phyloP scores from a whole-genome alignment of 2,329 filamentous ascomycete species.

The Fusarium keratoplasticum region DNA sequence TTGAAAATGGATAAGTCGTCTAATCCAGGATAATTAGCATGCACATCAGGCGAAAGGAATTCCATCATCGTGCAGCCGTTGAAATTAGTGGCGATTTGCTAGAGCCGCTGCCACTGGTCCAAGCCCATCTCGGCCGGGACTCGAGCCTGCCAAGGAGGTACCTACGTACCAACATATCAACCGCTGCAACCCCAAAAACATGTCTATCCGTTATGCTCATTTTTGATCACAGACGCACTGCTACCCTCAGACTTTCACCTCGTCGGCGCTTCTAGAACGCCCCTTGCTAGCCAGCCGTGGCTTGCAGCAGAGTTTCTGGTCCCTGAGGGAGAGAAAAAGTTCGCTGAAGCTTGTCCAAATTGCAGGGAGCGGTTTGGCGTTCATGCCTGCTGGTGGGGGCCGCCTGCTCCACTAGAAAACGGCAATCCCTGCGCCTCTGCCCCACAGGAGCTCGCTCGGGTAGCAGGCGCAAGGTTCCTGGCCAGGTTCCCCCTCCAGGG shows the following conservation, averaged over 20 bases:
- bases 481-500: constrained; percentile 25
- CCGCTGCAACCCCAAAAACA: background rate
- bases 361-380: constrained; percentile 27
- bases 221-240: background rate
- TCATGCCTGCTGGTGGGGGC: constrained; percentile 21
- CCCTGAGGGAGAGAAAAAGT: constrained; percentile 19
- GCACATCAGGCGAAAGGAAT: constrained; percentile 2
- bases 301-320: constrained; percentile 34
- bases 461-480: constrained; percentile 14
- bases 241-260: background rate
- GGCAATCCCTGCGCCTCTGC: constrained; percentile 1
- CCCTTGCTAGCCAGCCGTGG: constrained; percentile 27
- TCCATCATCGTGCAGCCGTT: constrained; percentile 41
- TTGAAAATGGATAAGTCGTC: background rate
- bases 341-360: constrained; percentile 16
- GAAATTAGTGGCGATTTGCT: constrained; percentile 39
- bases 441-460: constrained; percentile 38
- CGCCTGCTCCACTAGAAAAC: constrained; percentile 10
- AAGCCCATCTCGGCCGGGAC: constrained; percentile 18
- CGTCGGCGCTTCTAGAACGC: constrained; percentile 34
- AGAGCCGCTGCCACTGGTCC: constrained; percentile 16
- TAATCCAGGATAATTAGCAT: background rate
- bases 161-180: constrained; percentile 6
- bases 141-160: constrained; percentile 1
- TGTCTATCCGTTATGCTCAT: background rate